phyloP scores from a whole-genome alignment of 179 eudicot genomes.

The Sideroxylon spinosum region DNA sequence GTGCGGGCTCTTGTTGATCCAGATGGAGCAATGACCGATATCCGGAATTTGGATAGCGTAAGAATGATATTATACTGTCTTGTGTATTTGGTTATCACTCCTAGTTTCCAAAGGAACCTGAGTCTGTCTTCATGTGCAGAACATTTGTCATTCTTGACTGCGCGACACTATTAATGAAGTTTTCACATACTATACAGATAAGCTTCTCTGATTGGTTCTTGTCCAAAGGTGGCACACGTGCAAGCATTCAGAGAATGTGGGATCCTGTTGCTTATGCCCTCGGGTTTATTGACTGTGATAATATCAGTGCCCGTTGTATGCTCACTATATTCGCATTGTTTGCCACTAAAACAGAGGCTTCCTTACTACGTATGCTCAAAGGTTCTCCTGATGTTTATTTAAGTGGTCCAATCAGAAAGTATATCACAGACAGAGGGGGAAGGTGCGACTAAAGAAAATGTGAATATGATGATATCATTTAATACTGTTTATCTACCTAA shows the following conservation, averaged over 20 bases:
- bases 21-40: slow-evolving; percentile 88
- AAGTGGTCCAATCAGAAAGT: slow-evolving; percentile 89
- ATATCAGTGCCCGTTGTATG: slow-evolving; percentile 99
- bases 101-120: not conserved
- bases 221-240: slow-evolving; percentile 95
- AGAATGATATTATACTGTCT: slow-evolving; percentile 18
- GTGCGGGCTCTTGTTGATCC: slow-evolving; percentile 96
- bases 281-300: slow-evolving; percentile 97
- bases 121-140: not conserved
- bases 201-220: slow-evolving; percentile 98
- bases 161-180: not conserved
- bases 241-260: slow-evolving; percentile 97
- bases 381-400: slow-evolving; percentile 96
- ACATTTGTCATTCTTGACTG: slow-evolving; percentile 1
- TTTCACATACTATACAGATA: slow-evolving; percentile 38
- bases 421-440: slow-evolving; percentile 86
- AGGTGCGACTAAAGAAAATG: slow-evolving; percentile 38
- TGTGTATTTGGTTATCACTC: slow-evolving; percentile 6
- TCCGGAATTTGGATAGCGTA: slow-evolving; percentile 86
- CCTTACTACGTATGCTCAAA: slow-evolving; percentile 93
- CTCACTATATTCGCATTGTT: slow-evolving; percentile 94
- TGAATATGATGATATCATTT: not conserved
- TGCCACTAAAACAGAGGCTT: slow-evolving; percentile 98
- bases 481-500: not conserved
- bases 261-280: slow-evolving; percentile 99